Conservation (phyloP, 371 early-diverging fungal genomes). For the Umbelopsis sp. region DNA sequence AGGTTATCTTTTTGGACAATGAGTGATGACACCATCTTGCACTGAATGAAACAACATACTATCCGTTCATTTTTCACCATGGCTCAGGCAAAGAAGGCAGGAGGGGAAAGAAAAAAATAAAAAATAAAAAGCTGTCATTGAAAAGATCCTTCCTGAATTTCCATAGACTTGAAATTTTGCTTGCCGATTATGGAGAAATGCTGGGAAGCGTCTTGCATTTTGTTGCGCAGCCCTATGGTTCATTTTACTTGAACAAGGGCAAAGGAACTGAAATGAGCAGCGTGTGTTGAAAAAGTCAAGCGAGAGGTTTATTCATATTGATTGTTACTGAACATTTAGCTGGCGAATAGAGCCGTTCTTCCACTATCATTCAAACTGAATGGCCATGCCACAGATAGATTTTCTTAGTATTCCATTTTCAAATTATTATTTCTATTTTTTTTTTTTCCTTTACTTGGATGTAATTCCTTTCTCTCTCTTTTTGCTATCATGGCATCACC, state of each 20-base stretch:
- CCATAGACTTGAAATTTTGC: conserved; percentile 6
- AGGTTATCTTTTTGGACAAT: neutral
- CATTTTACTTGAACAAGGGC: neutral
- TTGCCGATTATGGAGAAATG: conserved; percentile 17
- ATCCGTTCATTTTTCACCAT: no score
- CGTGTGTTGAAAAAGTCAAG: no score
- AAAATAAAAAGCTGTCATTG: conserved; percentile 12
- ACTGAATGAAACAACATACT: no score
- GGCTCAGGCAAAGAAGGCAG: no score
- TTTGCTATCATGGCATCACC: neutral
- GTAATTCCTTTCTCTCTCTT: conserved; percentile 9
- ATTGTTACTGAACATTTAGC: no score
- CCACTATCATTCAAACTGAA: neutral
- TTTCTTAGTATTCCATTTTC: conserved; percentile 18
- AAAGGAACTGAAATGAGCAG: neutral
- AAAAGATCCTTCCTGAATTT: conserved; percentile 7
- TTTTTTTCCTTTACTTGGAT: conserved; percentile 13
- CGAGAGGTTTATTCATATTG: no score
- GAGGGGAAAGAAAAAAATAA: neutral
- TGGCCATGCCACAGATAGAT: neutral
- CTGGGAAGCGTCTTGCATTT: neutral
- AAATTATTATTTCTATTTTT: conserved; percentile 11
- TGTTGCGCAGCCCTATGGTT: neutral
- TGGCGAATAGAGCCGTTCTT: neutral
- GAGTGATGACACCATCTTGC: neutral